Conservation (phyloP, 345 rosid genomes). For the sweet orange (Citrus sinensis) region DNA sequence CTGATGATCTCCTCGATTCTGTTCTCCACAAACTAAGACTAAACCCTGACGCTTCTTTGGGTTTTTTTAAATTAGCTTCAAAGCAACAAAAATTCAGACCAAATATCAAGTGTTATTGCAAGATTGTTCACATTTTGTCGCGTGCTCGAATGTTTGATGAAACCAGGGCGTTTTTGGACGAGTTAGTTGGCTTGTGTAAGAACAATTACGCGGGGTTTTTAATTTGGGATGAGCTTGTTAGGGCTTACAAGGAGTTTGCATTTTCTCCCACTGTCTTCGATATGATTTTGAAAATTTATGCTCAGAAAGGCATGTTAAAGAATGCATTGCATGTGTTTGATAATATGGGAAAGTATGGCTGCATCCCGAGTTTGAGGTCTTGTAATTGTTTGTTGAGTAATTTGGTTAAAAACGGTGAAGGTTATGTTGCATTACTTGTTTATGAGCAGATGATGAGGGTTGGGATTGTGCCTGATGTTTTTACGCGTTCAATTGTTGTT, state of each 20-base stretch:
- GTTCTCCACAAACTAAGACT: conserved; percentile 52
- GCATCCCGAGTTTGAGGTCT: conserved; percentile 63
- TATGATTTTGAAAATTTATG: conserved; percentile 70
- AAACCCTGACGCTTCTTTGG: conserved; percentile 59
- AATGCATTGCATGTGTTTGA: conserved; percentile 85
- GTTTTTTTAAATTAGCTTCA: conserved; percentile 60
- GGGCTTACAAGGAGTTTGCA: conserved; percentile 41
- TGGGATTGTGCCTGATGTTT: conserved; percentile 73
- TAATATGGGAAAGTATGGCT: conserved; percentile 59
- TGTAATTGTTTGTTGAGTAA: conserved; percentile 68
- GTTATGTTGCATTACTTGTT: conserved; percentile 49
- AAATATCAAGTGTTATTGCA: conserved; percentile 55
- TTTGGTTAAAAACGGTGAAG: conserved; percentile 59
- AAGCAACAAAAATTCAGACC: conserved; percentile 64
- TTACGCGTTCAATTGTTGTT: conserved; percentile 65
- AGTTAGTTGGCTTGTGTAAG: conserved; percentile 50
- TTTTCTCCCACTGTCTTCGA: conserved; percentile 80
- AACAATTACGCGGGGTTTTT: conserved; percentile 36
- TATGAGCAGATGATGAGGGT: conserved; percentile 60
- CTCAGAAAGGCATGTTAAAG: conserved; percentile 54
- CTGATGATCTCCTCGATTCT: conserved; percentile 67
- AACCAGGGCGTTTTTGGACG: conserved; percentile 45
- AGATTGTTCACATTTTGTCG: conserved; percentile 69
- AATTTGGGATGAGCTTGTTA: conserved; percentile 62
- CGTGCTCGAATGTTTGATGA: conserved; percentile 70